phyloP scores from a whole-genome alignment of 1,139 yeast genomes.

The Diutina catenulata region DNA sequence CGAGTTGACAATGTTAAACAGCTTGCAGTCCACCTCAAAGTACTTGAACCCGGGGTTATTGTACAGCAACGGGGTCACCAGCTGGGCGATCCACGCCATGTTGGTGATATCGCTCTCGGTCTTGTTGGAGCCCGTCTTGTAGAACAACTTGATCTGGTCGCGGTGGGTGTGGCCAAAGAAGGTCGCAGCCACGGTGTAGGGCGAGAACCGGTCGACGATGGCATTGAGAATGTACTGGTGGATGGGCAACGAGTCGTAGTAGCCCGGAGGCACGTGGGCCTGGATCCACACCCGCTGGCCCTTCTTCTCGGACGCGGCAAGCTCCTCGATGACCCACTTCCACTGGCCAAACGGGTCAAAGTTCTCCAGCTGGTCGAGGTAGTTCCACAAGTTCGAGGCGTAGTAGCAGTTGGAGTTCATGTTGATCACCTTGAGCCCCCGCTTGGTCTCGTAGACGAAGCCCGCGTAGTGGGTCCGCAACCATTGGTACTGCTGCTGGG shows the following conservation, averaged over 20 bases:
- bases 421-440: slow-evolving; percentile 52
- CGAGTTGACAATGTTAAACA: slow-evolving; percentile 51
- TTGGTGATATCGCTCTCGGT: slow-evolving; percentile 34
- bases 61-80: slow-evolving; percentile 47
- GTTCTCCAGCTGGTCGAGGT: slow-evolving; percentile 37
- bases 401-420: slow-evolving; percentile 60
- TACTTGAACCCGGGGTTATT: slow-evolving; percentile 64
- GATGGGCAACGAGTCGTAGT: slow-evolving; percentile 44
- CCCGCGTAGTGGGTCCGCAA: slow-evolving; percentile 47
- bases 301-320: slow-evolving; percentile 41
- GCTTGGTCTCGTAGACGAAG: slow-evolving; percentile 41
- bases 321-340: slow-evolving; percentile 49
- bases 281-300: slow-evolving; percentile 62
- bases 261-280: slow-evolving; percentile 55
- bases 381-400: slow-evolving; percentile 51
- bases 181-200: slow-evolving; percentile 54
- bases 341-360: slow-evolving; percentile 58
- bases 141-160: slow-evolving; percentile 54
- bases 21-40: slow-evolving; percentile 52
- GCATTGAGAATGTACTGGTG: slow-evolving; percentile 45
- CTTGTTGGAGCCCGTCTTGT: slow-evolving; percentile 25
- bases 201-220: slow-evolving; percentile 56
- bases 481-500: slow-evolving; percentile 15
- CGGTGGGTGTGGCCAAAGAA: slow-evolving; percentile 67
- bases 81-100: slow-evolving; percentile 56